phyloP scores from a whole-genome alignment of 1,139 yeast genomes.

The Suhomyces maxii region DNA sequence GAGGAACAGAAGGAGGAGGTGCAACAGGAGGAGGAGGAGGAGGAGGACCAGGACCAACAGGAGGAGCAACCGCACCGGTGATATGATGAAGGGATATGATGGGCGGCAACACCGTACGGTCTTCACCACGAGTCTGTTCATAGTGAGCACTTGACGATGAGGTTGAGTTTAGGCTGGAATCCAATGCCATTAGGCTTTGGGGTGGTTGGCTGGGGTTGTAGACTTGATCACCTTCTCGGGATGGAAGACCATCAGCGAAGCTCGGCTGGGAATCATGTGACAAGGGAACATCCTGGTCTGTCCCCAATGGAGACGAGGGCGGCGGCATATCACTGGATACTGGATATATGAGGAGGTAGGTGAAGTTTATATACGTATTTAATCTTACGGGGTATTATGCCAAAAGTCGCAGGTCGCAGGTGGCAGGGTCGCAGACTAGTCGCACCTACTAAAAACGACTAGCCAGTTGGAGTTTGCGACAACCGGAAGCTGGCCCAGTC shows the following conservation, averaged over 20 bases:
- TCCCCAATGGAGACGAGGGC: slow-evolving; percentile 9
- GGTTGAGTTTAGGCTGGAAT: background rate
- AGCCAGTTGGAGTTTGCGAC: too few species aligned
- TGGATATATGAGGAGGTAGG: background rate
- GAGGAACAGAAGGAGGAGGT: background rate
- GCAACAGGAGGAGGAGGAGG: background rate
- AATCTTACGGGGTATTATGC: background rate
- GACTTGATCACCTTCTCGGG: too few species aligned
- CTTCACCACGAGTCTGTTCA: background rate
- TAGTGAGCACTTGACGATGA: too few species aligned
- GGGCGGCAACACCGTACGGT: background rate
- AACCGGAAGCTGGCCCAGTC: too few species aligned
- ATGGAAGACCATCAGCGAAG: background rate
- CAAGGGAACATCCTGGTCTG: background rate
- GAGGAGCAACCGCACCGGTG: slow-evolving; percentile 1
- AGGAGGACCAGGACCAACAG: too few species aligned
- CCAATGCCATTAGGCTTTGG: background rate
- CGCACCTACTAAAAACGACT: too few species aligned
- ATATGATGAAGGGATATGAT: slow-evolving; percentile 1
- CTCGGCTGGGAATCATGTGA: background rate
- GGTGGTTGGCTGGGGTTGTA: background rate
- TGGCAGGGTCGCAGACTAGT: too few species aligned
- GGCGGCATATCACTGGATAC: slow-evolving; percentile 9
- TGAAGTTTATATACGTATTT: background rate
- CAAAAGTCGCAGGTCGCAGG: too few species aligned